Base-by-base conservation (phyloP, 169 alveolate species). In the Plasmodium cynomolgi region DNA sequence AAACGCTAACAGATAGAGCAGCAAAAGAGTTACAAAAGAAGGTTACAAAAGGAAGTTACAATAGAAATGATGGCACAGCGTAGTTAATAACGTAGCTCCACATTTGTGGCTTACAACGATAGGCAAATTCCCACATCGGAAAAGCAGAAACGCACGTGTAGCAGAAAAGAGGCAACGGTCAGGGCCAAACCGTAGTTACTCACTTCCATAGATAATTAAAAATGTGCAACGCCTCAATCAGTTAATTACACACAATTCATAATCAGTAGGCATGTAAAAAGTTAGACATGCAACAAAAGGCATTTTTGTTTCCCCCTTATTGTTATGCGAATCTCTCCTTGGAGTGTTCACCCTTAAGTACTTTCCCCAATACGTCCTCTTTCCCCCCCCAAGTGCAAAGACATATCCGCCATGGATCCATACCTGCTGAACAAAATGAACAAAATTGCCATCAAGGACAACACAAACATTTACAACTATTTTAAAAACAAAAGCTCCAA, bases 381-480 rank as follows among this genome's bases (percentile, higher is more conserved):
- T 29, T 26, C 33, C 54, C 34, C 41, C 75, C 37, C 31, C 29
- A 5, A 88, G 94, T 88, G 94, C 26, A 88, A 88, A 41, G 58
- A 88, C 34, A 88, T 88, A 5, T 88, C 94, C 73, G 33, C 33
- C 41, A 33, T 88, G 73, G 94, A 88, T 34, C 94, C 94, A 15
- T 77, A 80, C 58, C 37, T 88, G 23, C 77, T 88, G n/a, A 88
- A 88, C 44, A 88, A 88, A 80, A 88, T 71, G 56, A 88, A 88
- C 34, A 88, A 88, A 88, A 81, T 88, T 29, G 47, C 41, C 44
- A 80, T 88, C 33, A 58, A 80, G 20, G 90, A 88, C 39, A 81
- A 88, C 71, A 80, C 34, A 17, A 88, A 88, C 56, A 58, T 88
- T 26, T 88, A 88, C 41, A 80, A 80, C 56, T 88, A 88, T 47